Conservation (phyloP, 2,329 filamentous ascomycete species). For the Penicillium corylophilum region DNA sequence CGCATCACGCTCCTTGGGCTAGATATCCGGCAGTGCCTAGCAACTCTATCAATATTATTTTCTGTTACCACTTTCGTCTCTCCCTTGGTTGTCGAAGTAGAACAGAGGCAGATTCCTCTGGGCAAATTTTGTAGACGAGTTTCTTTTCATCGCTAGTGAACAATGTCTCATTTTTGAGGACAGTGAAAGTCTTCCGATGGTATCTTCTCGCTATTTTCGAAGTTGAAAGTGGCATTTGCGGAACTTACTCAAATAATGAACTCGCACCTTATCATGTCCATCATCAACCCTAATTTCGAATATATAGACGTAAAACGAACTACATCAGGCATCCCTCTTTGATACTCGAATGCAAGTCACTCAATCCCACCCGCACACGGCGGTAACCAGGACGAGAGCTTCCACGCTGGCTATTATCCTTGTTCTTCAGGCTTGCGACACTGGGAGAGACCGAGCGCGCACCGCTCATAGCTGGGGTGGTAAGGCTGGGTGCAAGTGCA, state of each 20-base stretch:
- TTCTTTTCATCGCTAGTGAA: too few species aligned
- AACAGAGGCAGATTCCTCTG: too few species aligned
- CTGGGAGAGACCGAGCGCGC: constrained; percentile 27
- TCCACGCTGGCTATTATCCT: constrained; percentile 14
- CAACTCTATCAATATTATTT: too few species aligned
- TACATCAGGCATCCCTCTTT: constrained; percentile 52
- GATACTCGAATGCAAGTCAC: constrained; percentile 50
- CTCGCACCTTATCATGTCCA: neutral
- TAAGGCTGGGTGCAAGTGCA: constrained; percentile 10
- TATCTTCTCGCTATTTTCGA: too few species aligned
- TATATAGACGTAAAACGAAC: neutral
- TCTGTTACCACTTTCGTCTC: too few species aligned
- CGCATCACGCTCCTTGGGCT: too few species aligned
- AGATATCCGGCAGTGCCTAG: too few species aligned
- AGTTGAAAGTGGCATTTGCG: neutral
- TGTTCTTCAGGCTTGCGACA: constrained; percentile 21
- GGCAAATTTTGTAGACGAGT: too few species aligned
- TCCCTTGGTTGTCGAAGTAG: too few species aligned
- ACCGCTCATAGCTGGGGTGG: constrained; percentile 32
- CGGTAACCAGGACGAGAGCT: constrained; percentile 22
- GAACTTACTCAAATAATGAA: neutral
- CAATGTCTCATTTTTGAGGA: neutral
- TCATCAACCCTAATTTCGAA: neutral
- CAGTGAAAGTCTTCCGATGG: too few species aligned
- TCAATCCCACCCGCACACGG: constrained; percentile 44